Evolutionary conservation across 2,329 filamentous ascomycete genomes (phyloP).

Genomic region (Pseudopyrenochaeta lycopersici): DNA sequence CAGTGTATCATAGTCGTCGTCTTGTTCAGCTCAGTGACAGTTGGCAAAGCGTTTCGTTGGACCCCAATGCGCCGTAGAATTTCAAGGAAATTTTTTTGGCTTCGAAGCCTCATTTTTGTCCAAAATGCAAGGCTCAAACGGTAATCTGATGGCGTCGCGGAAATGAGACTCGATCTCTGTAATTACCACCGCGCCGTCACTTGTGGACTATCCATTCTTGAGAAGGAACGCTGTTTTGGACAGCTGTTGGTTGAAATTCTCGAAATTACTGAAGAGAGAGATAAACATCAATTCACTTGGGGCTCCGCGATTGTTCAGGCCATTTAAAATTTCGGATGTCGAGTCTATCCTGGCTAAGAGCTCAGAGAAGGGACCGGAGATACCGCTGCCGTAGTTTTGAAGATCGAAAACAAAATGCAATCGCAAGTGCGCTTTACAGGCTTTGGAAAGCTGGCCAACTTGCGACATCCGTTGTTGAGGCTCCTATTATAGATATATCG

Average conservation of each 20-base stretch:
- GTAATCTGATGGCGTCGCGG: no score
- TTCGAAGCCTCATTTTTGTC: no score
- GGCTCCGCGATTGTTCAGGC: not conserved
- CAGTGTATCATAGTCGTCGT: no score
- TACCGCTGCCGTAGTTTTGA: not conserved
- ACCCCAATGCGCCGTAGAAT: not conserved
- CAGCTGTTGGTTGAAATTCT: not conserved
- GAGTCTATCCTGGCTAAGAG: not conserved
- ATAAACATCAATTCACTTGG: not conserved
- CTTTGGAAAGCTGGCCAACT: not conserved
- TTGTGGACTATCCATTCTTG: no score
- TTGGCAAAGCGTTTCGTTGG: not conserved
- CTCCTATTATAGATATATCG: no score
- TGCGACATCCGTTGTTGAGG: no score
- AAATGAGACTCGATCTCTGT: no score
- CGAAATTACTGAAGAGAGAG: not conserved
- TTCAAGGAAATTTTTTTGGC: no score
- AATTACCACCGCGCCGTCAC: no score
- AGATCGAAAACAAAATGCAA: conserved; percentile 1
- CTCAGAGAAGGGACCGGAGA: not conserved
- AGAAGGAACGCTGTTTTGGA: no score
- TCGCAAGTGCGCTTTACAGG: not conserved
- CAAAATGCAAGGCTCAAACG: no score
- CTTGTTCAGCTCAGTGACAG: not conserved
- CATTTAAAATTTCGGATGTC: not conserved